phyloP scores from a whole-genome alignment of 2,329 filamentous ascomycete species.

The Penicillium digitatum region DNA sequence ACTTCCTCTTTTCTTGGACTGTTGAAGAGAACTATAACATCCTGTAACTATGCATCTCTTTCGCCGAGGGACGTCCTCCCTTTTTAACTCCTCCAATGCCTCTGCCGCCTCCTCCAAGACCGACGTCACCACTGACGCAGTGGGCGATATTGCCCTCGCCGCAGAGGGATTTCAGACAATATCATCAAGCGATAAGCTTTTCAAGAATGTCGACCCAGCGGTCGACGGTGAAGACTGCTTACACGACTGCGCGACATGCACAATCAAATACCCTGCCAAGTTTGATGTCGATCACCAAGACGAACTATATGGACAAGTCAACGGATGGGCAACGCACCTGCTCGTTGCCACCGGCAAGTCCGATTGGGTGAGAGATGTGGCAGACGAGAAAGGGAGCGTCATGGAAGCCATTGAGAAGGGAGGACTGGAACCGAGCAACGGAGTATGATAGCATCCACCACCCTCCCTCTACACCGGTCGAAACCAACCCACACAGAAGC shows the following conservation, averaged over 20 bases:
- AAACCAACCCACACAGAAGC: background rate
- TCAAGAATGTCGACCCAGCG: conserved; percentile 68
- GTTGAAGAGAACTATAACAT: background rate
- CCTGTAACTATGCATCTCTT: conserved; percentile 34
- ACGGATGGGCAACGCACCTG: conserved; percentile 83
- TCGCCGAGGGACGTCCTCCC: conserved; percentile 30
- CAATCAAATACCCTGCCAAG: conserved; percentile 70
- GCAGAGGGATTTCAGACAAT: conserved; percentile 48
- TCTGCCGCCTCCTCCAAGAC: conserved; percentile 23
- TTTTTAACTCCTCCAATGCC: conserved; percentile 32
- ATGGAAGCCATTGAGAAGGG: conserved; percentile 67
- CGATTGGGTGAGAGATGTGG: conserved; percentile 88
- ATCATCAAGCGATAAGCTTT: conserved; percentile 55
- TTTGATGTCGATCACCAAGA: conserved; percentile 71
- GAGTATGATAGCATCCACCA: conserved; percentile 30
- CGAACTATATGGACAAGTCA: conserved; percentile 76
- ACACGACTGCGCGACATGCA: conserved; percentile 80
- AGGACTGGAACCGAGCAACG: conserved; percentile 41
- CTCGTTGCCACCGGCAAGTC: conserved; percentile 92
- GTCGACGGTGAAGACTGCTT: conserved; percentile 85
- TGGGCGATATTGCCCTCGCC: conserved; percentile 20
- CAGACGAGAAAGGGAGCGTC: conserved; percentile 78
- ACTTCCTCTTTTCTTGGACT: background rate
- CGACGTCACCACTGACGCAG: conserved; percentile 20
- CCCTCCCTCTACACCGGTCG: background rate